Percentiles rank a stretch among this genome's conserved stretches.
phyloP scores from a whole-genome alignment of 345 rosid genomes.

The Psidium guajava region DNA sequence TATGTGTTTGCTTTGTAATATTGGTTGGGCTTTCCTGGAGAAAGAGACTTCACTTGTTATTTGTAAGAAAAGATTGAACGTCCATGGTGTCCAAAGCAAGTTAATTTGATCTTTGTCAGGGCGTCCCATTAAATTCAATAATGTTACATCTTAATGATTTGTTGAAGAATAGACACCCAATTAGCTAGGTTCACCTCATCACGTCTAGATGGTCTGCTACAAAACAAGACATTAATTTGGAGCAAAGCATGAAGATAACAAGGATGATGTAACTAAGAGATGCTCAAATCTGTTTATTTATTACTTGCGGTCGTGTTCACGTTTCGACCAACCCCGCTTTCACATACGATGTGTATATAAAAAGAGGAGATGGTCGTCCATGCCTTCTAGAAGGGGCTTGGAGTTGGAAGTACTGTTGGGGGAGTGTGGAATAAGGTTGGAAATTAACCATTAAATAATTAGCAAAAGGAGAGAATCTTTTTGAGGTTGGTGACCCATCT shows the following conservation, averaged over 20 bases:
- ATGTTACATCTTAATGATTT: not conserved
- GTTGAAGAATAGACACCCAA: not conserved
- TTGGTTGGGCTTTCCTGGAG: not conserved
- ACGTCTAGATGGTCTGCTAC: not conserved
- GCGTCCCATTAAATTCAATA: not conserved
- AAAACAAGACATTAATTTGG: not conserved
- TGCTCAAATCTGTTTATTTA: not conserved
- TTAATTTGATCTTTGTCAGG: not conserved
- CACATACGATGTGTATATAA: not conserved
- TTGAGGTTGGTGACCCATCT: not conserved
- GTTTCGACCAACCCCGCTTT: not conserved
- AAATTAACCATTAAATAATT: not conserved
- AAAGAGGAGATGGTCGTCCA: not conserved
- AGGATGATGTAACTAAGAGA: not conserved
- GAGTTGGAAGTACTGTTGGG: not conserved
- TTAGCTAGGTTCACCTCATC: not conserved
- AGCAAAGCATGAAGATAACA: not conserved
- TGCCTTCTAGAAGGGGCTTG: not conserved
- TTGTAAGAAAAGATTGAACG: not conserved
- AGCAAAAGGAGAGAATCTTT: not conserved
- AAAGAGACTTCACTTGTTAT: not conserved
- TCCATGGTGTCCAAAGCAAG: not conserved
- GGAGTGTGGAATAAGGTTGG: not conserved
- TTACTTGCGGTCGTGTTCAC: not conserved
- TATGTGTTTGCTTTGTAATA: not conserved